Conservation (phyloP, 768 basidiomycete species). For the Kwoniella mangroviensis region DNA sequence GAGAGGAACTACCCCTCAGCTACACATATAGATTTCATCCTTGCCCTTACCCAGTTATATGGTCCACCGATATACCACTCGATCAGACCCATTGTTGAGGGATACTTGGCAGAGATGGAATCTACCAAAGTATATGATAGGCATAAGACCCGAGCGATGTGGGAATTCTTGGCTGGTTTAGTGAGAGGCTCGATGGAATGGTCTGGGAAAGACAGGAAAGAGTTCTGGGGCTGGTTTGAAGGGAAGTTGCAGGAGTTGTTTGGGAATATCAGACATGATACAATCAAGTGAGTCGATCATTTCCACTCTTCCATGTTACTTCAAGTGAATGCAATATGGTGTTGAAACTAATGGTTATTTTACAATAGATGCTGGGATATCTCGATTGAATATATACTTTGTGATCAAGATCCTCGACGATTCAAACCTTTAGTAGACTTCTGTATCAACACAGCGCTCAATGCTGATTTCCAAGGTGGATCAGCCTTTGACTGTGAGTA, state of each 20-base stretch:
- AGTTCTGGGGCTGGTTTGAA: conserved; percentile 75
- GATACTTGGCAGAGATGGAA: conserved; percentile 66
- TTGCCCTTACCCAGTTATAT: conserved; percentile 72
- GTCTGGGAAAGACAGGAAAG: conserved; percentile 64
- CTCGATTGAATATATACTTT: conserved; percentile 68
- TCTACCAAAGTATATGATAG: conserved; percentile 59
- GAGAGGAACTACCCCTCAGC: conserved; percentile 61
- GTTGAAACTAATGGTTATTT: neutral
- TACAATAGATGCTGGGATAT: conserved; percentile 49
- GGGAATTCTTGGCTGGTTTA: conserved; percentile 77
- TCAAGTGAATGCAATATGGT: no score
- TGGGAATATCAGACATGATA: conserved; percentile 81
- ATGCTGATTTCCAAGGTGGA: conserved; percentile 77
- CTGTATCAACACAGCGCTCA: conserved; percentile 68
- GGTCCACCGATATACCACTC: conserved; percentile 72
- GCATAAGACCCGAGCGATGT: conserved; percentile 83
- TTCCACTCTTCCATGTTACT: neutral
- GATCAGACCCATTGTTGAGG: conserved; percentile 67
- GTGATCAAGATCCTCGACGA: conserved; percentile 78
- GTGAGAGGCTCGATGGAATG: conserved; percentile 87
- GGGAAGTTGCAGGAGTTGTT: conserved; percentile 69
- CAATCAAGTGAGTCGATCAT: conserved; percentile 57
- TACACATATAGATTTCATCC: conserved; percentile 54
- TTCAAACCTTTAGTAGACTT: conserved; percentile 74
- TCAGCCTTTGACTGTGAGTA: conserved; percentile 82